phyloP scores from a whole-genome alignment of 2,329 filamentous ascomycete species.

The Shiraia sp. region DNA sequence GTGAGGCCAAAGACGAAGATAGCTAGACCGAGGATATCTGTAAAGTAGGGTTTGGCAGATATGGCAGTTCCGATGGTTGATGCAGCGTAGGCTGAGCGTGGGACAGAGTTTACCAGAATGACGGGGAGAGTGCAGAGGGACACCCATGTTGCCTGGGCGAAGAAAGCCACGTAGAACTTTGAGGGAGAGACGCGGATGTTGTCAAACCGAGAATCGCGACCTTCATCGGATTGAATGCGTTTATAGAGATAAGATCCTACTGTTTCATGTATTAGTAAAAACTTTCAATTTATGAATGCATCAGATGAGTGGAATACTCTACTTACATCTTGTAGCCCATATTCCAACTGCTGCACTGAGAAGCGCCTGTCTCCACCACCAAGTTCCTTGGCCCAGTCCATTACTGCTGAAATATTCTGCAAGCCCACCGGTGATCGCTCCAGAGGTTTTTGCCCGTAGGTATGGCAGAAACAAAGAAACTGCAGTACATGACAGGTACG shows the following conservation, averaged over 20 bases:
- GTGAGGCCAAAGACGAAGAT: constrained; percentile 63
- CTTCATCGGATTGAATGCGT: constrained; percentile 59
- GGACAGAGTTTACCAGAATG: constrained; percentile 65
- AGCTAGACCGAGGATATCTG: constrained; percentile 61
- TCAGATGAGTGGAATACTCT: background rate
- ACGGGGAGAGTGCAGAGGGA: constrained; percentile 69
- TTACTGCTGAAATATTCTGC: constrained; percentile 33
- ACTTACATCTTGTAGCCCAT: constrained; percentile 65
- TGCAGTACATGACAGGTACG: constrained; percentile 67
- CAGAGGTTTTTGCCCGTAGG: constrained; percentile 58
- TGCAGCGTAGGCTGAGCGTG: constrained; percentile 53
- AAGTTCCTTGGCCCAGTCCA: constrained; percentile 29
- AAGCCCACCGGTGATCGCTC: constrained; percentile 45
- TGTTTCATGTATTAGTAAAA: constrained; percentile 26
- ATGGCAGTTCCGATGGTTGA: constrained; percentile 53
- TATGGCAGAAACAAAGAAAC: constrained; percentile 65
- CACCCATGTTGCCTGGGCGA: constrained; percentile 69
- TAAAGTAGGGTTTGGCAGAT: constrained; percentile 44
- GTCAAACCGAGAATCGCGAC: constrained; percentile 64
- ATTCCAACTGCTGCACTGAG: constrained; percentile 60
- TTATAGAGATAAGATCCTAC: constrained; percentile 68
- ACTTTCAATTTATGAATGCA: background rate
- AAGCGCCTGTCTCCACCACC: constrained; percentile 65
- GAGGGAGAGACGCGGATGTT: constrained; percentile 56
- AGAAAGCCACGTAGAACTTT: constrained; percentile 60